Conservation (phyloP, 108 stramenopile species). For the Chaetoceros tenuissimus region DNA sequence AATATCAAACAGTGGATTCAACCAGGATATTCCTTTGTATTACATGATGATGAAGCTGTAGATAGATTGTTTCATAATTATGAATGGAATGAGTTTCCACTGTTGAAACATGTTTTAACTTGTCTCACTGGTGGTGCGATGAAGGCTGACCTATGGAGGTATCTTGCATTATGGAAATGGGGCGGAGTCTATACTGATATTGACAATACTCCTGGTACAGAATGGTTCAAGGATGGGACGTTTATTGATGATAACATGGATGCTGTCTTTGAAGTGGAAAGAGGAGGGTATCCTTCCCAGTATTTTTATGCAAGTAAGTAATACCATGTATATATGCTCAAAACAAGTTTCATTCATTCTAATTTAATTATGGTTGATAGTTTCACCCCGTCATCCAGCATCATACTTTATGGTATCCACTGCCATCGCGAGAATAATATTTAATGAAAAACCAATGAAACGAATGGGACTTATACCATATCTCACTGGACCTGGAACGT, state of each 20-base stretch:
- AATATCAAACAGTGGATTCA: constrained; percentile 38
- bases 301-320: too few species aligned
- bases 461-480: too few species aligned
- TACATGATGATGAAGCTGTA: constrained; percentile 63
- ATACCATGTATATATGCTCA: too few species aligned
- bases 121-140: constrained; percentile 40
- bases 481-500: too few species aligned
- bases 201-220: constrained; percentile 25
- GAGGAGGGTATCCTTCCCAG: constrained; percentile 30
- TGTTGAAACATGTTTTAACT: constrained; percentile 24
- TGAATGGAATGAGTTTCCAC: too few species aligned
- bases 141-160: constrained; percentile 57
- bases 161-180: constrained; percentile 53
- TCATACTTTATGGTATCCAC: too few species aligned
- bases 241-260: constrained; percentile 35
- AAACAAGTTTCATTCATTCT: too few species aligned
- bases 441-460: too few species aligned
- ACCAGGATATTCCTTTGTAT: constrained; percentile 35
- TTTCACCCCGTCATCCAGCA: too few species aligned
- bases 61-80: constrained; percentile 35
- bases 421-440: too few species aligned
- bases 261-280: constrained; percentile 48
- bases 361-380: too few species aligned
- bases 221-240: constrained; percentile 10
- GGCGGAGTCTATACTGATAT: too few species aligned